Conservation (phyloP, 2,329 filamentous ascomycete genomes). For the Sclerotinia trifoliorum region DNA sequence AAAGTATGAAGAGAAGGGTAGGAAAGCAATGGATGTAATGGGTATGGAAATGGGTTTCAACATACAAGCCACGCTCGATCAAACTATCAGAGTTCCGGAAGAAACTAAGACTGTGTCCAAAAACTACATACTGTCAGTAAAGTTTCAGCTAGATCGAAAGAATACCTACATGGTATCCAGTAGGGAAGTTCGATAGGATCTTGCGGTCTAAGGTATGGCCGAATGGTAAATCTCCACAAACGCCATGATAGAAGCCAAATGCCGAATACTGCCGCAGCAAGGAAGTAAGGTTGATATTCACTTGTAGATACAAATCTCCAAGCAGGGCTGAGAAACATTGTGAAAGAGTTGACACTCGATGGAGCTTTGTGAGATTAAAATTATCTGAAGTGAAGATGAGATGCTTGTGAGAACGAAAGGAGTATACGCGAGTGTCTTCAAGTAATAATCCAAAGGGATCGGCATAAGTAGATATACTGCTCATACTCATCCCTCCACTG, state of each 20-base stretch:
- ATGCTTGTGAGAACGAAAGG: neutral
- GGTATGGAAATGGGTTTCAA: neutral
- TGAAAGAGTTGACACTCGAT: neutral
- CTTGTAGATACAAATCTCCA: slow-evolving; percentile 5
- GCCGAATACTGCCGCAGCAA: neutral
- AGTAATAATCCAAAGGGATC: neutral
- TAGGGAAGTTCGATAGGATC: slow-evolving; percentile 18
- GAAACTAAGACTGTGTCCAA: slow-evolving; percentile 8
- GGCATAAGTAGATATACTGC: slow-evolving; percentile 8
- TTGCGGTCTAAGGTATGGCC: slow-evolving; percentile 17
- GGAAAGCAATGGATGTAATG: neutral
- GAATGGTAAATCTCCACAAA: slow-evolving; percentile 18
- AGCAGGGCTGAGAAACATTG: neutral
- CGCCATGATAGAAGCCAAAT: slow-evolving; percentile 17
- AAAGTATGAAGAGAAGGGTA: neutral
- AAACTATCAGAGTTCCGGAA: slow-evolving; percentile 11
- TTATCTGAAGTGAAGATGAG: neutral
- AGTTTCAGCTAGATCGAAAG: neutral
- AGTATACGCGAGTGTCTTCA: neutral
- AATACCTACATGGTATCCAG: slow-evolving; percentile 21
- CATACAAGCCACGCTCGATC: slow-evolving; percentile 10
- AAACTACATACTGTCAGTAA: neutral
- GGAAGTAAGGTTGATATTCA: neutral
- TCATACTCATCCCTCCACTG: neutral
- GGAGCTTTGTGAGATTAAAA: neutral